Evolutionary conservation across 352 stramenopile genomes (phyloP).

Genomic region (Pythium myriotylum): DNA sequence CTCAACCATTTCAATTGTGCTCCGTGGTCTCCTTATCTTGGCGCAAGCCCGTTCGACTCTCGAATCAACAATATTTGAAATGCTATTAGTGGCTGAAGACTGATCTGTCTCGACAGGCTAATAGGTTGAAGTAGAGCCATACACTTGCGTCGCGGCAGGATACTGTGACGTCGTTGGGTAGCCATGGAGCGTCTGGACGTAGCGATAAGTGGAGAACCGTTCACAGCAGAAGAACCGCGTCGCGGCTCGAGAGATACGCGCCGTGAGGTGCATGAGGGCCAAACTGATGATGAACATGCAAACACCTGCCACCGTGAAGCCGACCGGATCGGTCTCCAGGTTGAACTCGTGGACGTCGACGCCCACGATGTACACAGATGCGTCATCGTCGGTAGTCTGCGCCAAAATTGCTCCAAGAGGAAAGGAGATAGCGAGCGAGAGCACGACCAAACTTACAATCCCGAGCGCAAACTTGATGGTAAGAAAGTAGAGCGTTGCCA

Average conservation of each 20-base stretch:
- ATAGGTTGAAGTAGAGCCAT: slow-evolving; percentile 28
- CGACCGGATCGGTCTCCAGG: slow-evolving; percentile 38
- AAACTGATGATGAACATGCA: slow-evolving; percentile 54
- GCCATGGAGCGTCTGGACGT: slow-evolving; percentile 38
- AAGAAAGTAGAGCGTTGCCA: slow-evolving; percentile 63
- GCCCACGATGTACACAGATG: slow-evolving; percentile 29
- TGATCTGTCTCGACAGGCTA: background rate
- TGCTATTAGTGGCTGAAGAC: no score
- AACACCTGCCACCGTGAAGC: slow-evolving; percentile 42
- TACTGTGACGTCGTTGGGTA: slow-evolving; percentile 27
- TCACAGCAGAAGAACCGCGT: slow-evolving; percentile 80
- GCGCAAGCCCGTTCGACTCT: no score
- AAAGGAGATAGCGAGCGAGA: slow-evolving; percentile 38
- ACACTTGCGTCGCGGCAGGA: slow-evolving; percentile 16
- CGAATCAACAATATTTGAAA: no score
- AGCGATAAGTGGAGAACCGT: slow-evolving; percentile 55
- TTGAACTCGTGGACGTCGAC: slow-evolving; percentile 30
- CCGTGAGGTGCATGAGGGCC: slow-evolving; percentile 52
- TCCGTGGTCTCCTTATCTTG: no score
- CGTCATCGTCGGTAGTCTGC: slow-evolving; percentile 21
- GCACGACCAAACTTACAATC: slow-evolving; percentile 42
- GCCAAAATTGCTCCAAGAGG: slow-evolving; percentile 28
- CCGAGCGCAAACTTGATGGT: slow-evolving; percentile 65
- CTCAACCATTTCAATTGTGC: no score
- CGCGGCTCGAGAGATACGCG: slow-evolving; percentile 44